A percentile compares a stretch with the other conserved stretches of the same genome.
Conservation (phyloP, 192 early-diverging fungal species). For the Entophlyctis luteolus region DNA sequence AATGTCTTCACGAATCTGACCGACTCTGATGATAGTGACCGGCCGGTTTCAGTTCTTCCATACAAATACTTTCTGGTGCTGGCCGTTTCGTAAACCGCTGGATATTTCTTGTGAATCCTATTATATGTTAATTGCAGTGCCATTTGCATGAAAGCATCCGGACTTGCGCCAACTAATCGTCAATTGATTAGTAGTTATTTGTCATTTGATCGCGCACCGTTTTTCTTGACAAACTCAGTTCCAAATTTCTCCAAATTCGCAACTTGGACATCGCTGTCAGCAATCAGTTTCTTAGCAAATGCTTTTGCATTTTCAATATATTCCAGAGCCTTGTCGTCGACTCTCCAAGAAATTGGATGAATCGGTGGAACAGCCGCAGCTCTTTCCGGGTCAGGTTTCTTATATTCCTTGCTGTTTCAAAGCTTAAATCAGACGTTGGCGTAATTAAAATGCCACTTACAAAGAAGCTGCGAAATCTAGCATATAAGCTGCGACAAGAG, state of each 20-base stretch:
- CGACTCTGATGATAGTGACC: conserved; percentile 69
- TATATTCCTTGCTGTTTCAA: conserved; percentile 8
- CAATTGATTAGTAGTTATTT: conserved; percentile 55
- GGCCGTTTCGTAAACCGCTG: conserved; percentile 82
- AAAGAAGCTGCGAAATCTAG: conserved; percentile 43
- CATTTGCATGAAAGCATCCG: conserved; percentile 86
- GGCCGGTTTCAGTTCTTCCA: conserved; percentile 84
- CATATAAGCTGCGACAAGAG: conserved; percentile 65
- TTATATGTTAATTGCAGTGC: conserved; percentile 79
- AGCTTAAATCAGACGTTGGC: conserved; percentile 20
- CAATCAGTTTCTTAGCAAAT: conserved; percentile 47
- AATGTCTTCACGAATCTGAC: conserved; percentile 68
- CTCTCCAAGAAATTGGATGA: conserved; percentile 31
- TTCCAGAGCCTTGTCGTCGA: conserved; percentile 30
- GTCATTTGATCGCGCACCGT: conserved; percentile 69
- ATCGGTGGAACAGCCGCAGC: neutral
- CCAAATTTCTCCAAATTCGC: conserved; percentile 70
- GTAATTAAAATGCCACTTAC: conserved; percentile 19
- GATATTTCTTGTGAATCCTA: conserved; percentile 59
- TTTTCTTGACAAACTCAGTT: conserved; percentile 68
- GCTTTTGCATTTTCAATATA: conserved; percentile 52
- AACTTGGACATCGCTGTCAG: conserved; percentile 60
- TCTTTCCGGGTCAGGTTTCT: neutral
- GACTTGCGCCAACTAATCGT: conserved; percentile 48
- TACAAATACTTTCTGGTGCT: conserved; percentile 73